phyloP scores from a whole-genome alignment of 2,329 filamentous ascomycete species.

The Parastagonospora nodorum region DNA sequence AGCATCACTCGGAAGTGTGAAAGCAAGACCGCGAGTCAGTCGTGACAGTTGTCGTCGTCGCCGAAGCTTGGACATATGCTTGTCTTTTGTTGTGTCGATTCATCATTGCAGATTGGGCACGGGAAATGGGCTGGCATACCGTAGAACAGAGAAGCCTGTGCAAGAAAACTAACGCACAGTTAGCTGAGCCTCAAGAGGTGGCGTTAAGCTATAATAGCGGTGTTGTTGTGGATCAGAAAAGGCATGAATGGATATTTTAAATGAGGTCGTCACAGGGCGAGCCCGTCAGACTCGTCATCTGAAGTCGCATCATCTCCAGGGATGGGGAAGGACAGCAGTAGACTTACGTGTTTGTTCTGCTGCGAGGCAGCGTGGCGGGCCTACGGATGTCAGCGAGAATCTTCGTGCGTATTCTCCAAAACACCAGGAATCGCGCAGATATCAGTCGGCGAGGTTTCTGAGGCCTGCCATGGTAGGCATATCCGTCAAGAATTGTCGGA shows the following conservation, averaged over 20 bases:
- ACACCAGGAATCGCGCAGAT: conserved; percentile 10
- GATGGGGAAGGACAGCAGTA: conserved; percentile 4
- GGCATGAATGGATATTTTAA: conserved; percentile 74
- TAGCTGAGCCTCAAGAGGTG: conserved; percentile 8
- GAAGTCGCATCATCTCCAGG: conserved; percentile 55
- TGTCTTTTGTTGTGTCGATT: conserved; percentile 82
- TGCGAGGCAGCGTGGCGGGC: neutral
- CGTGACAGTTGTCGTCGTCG: conserved; percentile 54
- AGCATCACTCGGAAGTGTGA: conserved; percentile 18
- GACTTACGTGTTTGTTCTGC: conserved; percentile 21
- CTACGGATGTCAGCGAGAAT: conserved; percentile 12
- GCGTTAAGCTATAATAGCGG: conserved; percentile 2
- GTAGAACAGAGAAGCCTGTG: neutral
- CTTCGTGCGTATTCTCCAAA: neutral
- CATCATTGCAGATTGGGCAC: conserved; percentile 65
- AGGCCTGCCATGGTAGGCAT: conserved; percentile 95
- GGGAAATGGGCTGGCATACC: conserved; percentile 23
- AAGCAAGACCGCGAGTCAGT: conserved; percentile 32
- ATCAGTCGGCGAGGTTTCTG: conserved; percentile 99
- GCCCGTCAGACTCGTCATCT: conserved; percentile 81
- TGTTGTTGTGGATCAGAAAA: conserved; percentile 27
- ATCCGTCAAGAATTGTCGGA: conserved; percentile 85
- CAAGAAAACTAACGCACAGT: neutral
- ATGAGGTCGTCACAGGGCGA: conserved; percentile 67
- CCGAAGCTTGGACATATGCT: conserved; percentile 93